Evolutionary conservation across 768 basidiomycete species (phyloP).

Genomic region (Leucocoprinus sp.): DNA sequence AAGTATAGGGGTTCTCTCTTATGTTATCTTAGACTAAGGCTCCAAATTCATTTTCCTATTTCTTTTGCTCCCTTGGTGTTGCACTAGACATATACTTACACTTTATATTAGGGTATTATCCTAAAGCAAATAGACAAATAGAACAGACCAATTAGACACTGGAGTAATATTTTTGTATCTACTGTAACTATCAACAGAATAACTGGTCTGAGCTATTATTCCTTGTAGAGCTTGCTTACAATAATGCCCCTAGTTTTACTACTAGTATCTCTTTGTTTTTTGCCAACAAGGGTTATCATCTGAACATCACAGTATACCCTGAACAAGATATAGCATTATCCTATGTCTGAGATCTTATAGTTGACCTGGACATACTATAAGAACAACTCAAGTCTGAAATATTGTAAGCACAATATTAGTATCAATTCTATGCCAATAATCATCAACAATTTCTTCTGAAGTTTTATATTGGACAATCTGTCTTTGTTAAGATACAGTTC

Average conservation of each 20-base stretch:
- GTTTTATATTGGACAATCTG: too few species aligned
- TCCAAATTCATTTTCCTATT: conserved; percentile 26
- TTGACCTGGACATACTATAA: neutral
- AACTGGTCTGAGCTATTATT: conserved; percentile 33
- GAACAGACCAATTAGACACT: too few species aligned
- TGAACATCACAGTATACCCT: conserved; percentile 9
- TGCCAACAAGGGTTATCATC: conserved; percentile 24
- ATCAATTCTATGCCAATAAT: neutral
- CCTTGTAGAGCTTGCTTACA: conserved; percentile 33
- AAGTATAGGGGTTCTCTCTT: conserved; percentile 26
- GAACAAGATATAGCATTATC: neutral
- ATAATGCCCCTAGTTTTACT: conserved; percentile 25
- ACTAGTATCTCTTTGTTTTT: conserved; percentile 30
- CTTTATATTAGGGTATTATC: too few species aligned
- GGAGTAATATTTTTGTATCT: neutral
- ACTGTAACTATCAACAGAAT: conserved; percentile 30
- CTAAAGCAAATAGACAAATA: too few species aligned
- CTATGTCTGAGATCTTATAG: neutral
- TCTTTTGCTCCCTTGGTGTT: conserved; percentile 16
- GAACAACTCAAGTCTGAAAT: neutral
- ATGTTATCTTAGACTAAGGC: conserved; percentile 26
- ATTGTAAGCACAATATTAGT: neutral
- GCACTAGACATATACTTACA: conserved; percentile 10
- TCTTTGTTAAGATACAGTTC: too few species aligned
- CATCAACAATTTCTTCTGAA: too few species aligned